phyloP scores from a whole-genome alignment of 2,329 filamentous ascomycete species.

The Cryphonectria parasitica region DNA sequence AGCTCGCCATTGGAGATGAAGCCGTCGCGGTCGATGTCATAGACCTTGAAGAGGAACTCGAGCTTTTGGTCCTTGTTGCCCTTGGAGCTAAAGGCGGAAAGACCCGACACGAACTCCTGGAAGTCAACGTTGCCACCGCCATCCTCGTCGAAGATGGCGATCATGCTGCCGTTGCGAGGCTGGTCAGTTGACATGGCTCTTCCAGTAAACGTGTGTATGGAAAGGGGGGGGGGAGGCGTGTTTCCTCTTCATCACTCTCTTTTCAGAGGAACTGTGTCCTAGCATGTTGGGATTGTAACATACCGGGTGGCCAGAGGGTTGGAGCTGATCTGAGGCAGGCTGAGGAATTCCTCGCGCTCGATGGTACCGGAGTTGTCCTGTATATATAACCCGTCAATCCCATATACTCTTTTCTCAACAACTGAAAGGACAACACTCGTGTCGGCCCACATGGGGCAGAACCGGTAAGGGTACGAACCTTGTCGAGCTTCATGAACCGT shows the following conservation, averaged over 20 bases:
- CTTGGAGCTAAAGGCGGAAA: constrained; percentile 95
- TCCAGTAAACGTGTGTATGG: not conserved
- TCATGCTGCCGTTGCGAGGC: constrained; percentile 69
- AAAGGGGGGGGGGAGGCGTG: not conserved
- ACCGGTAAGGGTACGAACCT: constrained; percentile 60
- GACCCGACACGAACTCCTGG: constrained; percentile 94
- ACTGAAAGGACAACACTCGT: not conserved
- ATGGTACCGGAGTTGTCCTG: constrained; percentile 98
- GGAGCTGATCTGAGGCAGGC: constrained; percentile 93
- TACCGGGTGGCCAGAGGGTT: constrained; percentile 96
- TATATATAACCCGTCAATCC: constrained; percentile 14
- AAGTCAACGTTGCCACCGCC: constrained; percentile 98
- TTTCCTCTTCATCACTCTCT: not conserved
- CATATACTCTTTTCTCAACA: not conserved
- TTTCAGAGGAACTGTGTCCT: not conserved
- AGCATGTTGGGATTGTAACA: constrained; percentile 31
- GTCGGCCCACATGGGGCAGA: not conserved
- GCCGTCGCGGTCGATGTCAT: constrained; percentile 98
- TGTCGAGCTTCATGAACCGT: constrained; percentile 99
- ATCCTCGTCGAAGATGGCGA: constrained; percentile 98
- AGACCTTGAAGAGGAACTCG: constrained; percentile 97
- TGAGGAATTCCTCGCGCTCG: constrained; percentile 97
- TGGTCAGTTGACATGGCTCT: not conserved
- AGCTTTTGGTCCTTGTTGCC: constrained; percentile 99
- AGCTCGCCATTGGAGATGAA: constrained; percentile 99